Evolutionary conservation across 805 yeast species (phyloP).

Genomic region (Starmerella geochares): DNA sequence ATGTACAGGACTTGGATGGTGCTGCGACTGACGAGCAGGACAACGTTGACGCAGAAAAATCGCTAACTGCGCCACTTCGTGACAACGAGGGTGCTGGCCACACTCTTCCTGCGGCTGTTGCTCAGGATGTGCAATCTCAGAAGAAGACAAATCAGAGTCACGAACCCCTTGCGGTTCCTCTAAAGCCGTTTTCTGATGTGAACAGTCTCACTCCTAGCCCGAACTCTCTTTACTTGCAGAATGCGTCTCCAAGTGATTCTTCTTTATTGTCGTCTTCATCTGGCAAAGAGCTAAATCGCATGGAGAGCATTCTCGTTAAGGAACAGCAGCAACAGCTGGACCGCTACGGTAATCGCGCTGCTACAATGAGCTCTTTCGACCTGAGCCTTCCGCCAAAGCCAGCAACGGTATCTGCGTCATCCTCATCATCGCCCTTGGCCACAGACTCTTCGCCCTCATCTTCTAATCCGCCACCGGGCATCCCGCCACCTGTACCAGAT

Average conservation of each 20-base stretch:
- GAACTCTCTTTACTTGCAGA: constrained; percentile 15
- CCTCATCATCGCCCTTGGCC: neutral
- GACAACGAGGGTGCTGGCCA: too few relatives aligned
- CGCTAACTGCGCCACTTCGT: too few relatives aligned
- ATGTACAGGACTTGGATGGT: too few relatives aligned
- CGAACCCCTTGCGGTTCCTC: neutral
- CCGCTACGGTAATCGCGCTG: constrained; percentile 16
- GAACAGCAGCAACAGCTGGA: constrained; percentile 19
- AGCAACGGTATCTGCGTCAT: constrained; percentile 3
- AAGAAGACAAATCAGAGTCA: neutral
- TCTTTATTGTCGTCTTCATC: neutral
- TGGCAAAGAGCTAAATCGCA: constrained; percentile 5
- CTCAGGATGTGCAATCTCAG: neutral
- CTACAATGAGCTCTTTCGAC: constrained; percentile 9
- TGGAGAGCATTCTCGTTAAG: constrained; percentile 13
- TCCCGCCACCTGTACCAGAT: constrained; percentile 2
- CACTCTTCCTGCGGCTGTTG: too few relatives aligned
- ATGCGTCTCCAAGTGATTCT: constrained; percentile 12
- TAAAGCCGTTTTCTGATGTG: constrained; percentile 3
- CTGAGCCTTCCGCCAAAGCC: constrained; percentile 10
- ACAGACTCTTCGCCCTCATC: neutral
- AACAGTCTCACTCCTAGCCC: constrained; percentile 19
- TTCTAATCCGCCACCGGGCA: constrained; percentile 1
- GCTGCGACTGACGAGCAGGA: too few relatives aligned
- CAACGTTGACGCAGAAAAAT: too few relatives aligned